These are phyloP conservation scores for Trichoderma atroviride DNA, from an alignment of 2,329 filamentous ascomycete species.

Conservation along the genomic window DNA sequence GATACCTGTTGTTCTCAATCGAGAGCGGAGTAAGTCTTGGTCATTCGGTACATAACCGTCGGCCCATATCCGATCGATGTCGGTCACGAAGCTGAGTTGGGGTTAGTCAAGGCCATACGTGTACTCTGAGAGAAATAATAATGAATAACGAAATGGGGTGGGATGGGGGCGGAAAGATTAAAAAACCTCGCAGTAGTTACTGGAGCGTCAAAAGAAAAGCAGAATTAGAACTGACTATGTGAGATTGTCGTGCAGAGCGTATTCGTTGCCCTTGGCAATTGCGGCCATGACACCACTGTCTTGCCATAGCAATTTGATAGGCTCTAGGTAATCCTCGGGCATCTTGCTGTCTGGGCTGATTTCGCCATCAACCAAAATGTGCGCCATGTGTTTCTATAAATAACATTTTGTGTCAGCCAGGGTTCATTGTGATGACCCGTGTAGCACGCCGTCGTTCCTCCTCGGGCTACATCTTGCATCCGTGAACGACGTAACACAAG, in stretches of 20 bases:
- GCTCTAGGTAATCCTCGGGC: conserved; percentile 74
- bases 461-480: not conserved
- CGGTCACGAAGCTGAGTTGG: conserved; percentile 72
- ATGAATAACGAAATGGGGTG: not conserved
- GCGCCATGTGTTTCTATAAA: conserved; percentile 71
- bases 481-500: conserved; percentile 3
- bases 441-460: conserved; percentile 4
- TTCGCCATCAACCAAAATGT: conserved; percentile 79
- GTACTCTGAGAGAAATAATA: not conserved
- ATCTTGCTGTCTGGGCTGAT: conserved; percentile 81
- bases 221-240: conserved; percentile 69
- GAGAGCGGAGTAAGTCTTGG: conserved; percentile 90
- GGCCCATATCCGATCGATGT: conserved; percentile 76
- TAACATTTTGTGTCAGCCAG: conserved; percentile 24
- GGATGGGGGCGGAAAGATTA: no score
- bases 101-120: conserved; percentile 28
- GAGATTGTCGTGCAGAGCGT: conserved; percentile 92
- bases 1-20: conserved; percentile 97
- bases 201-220: not conserved
- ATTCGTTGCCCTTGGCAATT: conserved; percentile 94
- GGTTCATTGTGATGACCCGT: not conserved
- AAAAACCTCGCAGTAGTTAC: not conserved
- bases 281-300: conserved; percentile 90
- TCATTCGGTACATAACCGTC: conserved; percentile 94
- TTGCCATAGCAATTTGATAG: conserved; percentile 90